Evolutionary conservation across 2,329 filamentous ascomycete species (phyloP).

Genomic region (Biscogniauxia mediterranea): DNA sequence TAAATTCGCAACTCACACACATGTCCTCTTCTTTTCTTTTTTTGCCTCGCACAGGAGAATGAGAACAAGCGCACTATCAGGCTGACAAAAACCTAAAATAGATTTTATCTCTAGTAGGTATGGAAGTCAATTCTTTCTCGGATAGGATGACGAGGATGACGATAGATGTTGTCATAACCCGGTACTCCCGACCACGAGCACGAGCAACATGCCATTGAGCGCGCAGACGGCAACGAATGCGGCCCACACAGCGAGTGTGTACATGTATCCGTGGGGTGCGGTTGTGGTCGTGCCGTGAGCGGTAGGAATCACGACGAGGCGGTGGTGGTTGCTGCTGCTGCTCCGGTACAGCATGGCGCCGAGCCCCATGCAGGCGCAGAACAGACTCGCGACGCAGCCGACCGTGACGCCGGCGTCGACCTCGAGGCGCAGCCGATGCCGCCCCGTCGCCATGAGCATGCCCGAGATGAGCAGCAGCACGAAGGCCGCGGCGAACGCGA

Average conservation of each 20-base stretch:
- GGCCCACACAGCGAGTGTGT: slow-evolving; percentile 43
- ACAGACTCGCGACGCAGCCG: slow-evolving; percentile 65
- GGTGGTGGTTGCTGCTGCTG: slow-evolving; percentile 26
- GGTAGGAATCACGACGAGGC: slow-evolving; percentile 31
- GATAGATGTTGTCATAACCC: slow-evolving; percentile 22
- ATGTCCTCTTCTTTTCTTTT: too few relatives aligned
- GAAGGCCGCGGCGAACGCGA: slow-evolving; percentile 58
- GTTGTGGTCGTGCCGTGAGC: too few relatives aligned
- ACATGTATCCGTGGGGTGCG: slow-evolving; percentile 31
- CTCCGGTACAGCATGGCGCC: slow-evolving; percentile 54
- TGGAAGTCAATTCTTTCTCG: too few relatives aligned
- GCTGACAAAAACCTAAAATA: too few relatives aligned
- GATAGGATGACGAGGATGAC: too few relatives aligned
- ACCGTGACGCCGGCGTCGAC: slow-evolving; percentile 72
- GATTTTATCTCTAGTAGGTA: too few relatives aligned
- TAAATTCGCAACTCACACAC: too few relatives aligned
- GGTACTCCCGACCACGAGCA: slow-evolving; percentile 46
- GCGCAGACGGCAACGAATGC: slow-evolving; percentile 47
- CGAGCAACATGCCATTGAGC: slow-evolving; percentile 51
- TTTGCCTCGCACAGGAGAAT: too few relatives aligned
- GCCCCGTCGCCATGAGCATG: slow-evolving; percentile 66
- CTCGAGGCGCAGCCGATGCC: slow-evolving; percentile 64
- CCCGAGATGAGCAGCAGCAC: slow-evolving; percentile 63
- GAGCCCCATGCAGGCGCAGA: slow-evolving; percentile 61
- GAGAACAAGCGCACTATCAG: too few relatives aligned